These are phyloP conservation scores for Fusarium sulawesiense DNA, from an alignment of 2,329 filamentous ascomycete genomes.

Conservation along the genomic window DNA sequence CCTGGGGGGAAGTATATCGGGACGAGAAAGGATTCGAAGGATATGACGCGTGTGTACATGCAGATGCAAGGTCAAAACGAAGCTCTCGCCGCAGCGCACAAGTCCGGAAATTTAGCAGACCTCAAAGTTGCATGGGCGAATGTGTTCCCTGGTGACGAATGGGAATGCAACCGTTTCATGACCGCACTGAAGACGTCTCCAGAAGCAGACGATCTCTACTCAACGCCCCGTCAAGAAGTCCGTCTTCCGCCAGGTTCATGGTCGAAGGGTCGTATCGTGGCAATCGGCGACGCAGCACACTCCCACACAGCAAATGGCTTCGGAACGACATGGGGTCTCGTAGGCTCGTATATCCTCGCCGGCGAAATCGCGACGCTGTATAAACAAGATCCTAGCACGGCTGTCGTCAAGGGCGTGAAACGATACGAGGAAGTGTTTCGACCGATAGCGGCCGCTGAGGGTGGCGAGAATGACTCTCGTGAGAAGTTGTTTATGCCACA, in stretches of 20 bases:
- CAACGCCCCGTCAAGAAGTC: conserved; percentile 9
- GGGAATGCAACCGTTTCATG: conserved; percentile 19
- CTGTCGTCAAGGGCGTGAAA: conserved; percentile 19
- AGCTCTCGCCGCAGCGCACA: conserved; percentile 5
- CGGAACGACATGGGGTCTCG: conserved; percentile 19
- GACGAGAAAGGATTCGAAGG: not conserved
- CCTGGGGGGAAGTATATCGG: conserved; percentile 1
- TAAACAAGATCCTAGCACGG: conserved; percentile 1
- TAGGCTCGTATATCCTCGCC: conserved; percentile 11
- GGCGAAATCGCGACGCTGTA: conserved; percentile 13
- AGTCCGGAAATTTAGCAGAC: conserved; percentile 6
- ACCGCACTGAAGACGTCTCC: not conserved
- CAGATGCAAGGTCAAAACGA: not conserved
- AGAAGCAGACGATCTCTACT: conserved; percentile 16
- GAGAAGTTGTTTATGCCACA: not conserved
- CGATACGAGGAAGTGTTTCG: conserved; percentile 21
- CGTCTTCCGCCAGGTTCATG: conserved; percentile 7
- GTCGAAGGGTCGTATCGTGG: conserved; percentile 17
- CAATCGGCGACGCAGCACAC: conserved; percentile 15
- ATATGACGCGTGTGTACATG: conserved; percentile 17
- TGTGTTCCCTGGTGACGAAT: not conserved
- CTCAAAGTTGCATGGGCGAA: conserved; percentile 9
- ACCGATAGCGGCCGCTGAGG: conserved; percentile 7
- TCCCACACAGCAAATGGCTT: conserved; percentile 16
- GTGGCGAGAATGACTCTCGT: not conserved